A percentile compares a stretch with the other conserved stretches of the same genome.
phyloP scores from a whole-genome alignment of 805 yeast genomes.

The Saccharomycopsis vini region DNA sequence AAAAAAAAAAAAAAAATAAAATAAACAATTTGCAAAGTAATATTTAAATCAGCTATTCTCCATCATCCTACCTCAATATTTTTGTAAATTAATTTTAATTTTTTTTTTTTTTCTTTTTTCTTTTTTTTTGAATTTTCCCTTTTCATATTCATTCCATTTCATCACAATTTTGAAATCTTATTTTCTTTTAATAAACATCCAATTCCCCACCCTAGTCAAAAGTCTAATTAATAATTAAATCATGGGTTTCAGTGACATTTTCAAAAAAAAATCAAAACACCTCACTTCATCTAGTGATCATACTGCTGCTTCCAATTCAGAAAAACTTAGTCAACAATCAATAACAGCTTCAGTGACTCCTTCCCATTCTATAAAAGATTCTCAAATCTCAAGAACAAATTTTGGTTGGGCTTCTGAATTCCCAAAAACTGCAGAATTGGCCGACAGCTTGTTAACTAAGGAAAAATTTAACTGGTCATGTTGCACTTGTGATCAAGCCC shows the following conservation, averaged over 20 bases:
- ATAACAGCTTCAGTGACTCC: not conserved
- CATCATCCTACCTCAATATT: no score
- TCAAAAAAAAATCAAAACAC: not conserved
- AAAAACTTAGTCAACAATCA: not conserved
- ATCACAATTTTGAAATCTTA: no score
- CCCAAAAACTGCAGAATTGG: constrained; percentile 11
- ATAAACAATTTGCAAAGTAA: no score
- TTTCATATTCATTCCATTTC: no score
- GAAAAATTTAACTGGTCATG: constrained; percentile 17
- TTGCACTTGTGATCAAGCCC: constrained; percentile 18
- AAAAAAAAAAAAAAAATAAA: no score
- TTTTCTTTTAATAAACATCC: not conserved
- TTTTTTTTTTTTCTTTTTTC: no score
- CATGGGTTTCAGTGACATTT: constrained; percentile 11
- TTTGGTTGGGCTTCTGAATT: no score
- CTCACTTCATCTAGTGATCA: not conserved
- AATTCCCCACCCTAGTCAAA: not conserved
- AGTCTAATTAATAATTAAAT: not conserved
- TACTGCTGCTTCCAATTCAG: not conserved
- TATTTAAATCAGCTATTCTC: no score
- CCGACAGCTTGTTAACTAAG: constrained; percentile 6
- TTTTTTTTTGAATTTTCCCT: no score
- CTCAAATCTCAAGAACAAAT: no score
- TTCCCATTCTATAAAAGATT: not conserved
- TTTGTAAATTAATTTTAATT: no score